Base-by-base conservation (phyloP, 805 yeast genomes). In the Grigorovia yakushimaensis region DNA sequence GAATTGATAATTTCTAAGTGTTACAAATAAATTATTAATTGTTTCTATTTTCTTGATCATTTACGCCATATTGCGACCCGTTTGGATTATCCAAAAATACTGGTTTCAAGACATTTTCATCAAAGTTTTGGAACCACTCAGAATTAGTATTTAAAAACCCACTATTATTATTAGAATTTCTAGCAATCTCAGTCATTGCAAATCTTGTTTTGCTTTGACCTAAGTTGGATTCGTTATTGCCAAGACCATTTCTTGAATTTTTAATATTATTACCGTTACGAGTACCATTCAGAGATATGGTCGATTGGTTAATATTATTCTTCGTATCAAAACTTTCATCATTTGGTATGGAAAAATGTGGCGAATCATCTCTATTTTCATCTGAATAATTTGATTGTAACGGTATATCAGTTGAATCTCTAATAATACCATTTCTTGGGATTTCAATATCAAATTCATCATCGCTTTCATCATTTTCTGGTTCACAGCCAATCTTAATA, bases 391-490 rank as follows among this genome's bases (percentile, higher is more conserved):
- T 33, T 15, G 37, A 33, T 33, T 33, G 37, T 33, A 33, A 33
- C 17, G 37, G 37, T 33, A 33, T 33, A 15, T 33, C 37, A 13
- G 17, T 33, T 5, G 64, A 56, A 40, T 41, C 42, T 24, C 44
- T 44, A 11, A 33, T 11, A 5, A 41, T 37, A 15, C 44, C 47
- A 21, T 30, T 43, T 43, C 60, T 62, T 46, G 85, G 75, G 37
- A 86, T 84, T 66, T 89, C 97, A 43, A 88, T 83, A 60, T 91
- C 97, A 63, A 91, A 91, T 63, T 93, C 98, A 59, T 93, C 98
- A 65, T 93, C 98, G 44, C 88, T 79, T 38, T 81, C 89, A 47
- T 68, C 76, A 44, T 68, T 66, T 48, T 87, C 95, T 54, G 82
- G 91, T 18, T 85, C 74, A 52, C 91, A 87, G 1, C 98, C 98